Percentiles rank a stretch among this genome's conserved stretches.
Conservation (phyloP, 805 yeast species). For the Sugiyamaella americana region DNA sequence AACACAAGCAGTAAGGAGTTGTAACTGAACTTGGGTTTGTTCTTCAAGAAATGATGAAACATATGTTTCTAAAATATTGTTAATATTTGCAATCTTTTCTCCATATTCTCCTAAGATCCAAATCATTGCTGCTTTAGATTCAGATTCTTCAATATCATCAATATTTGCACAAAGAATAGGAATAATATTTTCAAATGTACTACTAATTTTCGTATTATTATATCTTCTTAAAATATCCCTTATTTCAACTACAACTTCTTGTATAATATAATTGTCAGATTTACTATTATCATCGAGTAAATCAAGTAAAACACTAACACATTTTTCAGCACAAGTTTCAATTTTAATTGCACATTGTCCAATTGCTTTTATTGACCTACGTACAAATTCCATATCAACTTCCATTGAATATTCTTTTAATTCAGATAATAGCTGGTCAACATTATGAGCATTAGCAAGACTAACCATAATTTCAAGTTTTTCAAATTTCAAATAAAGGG, state of each 20-base stretch:
- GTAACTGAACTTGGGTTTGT: constrained; percentile 67
- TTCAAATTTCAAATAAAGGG: constrained; percentile 91
- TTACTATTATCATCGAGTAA: constrained; percentile 65
- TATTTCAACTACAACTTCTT: constrained; percentile 71
- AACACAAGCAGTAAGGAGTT: constrained; percentile 68
- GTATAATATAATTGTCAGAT: constrained; percentile 60
- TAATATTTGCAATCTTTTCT: constrained; percentile 40
- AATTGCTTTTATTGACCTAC: constrained; percentile 82
- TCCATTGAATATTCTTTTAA: constrained; percentile 85
- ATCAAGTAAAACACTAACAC: constrained; percentile 62
- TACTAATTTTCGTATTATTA: too few species aligned
- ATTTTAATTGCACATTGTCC: constrained; percentile 85
- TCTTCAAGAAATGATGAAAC: constrained; percentile 55
- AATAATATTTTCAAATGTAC: constrained; percentile 45
- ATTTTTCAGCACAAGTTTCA: constrained; percentile 52
- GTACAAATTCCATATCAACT: constrained; percentile 81
- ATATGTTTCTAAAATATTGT: constrained; percentile 37
- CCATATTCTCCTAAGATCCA: constrained; percentile 84
- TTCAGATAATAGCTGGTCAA: constrained; percentile 62
- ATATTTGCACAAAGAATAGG: constrained; percentile 40
- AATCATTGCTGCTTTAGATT: constrained; percentile 66
- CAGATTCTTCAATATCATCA: constrained; percentile 70
- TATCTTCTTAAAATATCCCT: constrained; percentile 73
- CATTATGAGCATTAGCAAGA: constrained; percentile 60
- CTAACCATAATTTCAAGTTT: constrained; percentile 81